Percentiles rank a stretch among this genome's conserved stretches.
phyloP scores from a whole-genome alignment of 441 rosid species.

The Adansonia grandidieri region DNA sequence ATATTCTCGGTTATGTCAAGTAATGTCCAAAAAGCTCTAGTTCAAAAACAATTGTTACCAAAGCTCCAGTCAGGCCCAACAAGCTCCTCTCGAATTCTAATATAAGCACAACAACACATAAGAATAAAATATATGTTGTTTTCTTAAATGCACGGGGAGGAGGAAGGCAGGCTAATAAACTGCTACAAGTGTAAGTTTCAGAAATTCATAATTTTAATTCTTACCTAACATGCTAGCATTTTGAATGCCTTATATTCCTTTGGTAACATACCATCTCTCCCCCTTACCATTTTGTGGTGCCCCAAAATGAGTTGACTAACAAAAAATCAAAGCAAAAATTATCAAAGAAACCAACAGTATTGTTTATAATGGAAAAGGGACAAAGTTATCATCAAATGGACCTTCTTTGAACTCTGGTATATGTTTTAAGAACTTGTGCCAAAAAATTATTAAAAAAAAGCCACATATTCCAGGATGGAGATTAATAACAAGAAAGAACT shows the following conservation, averaged over 20 bases:
- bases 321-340: not conserved
- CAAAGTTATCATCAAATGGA: not conserved
- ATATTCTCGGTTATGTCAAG: not conserved
- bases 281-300: not conserved
- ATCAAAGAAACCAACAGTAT: slow-evolving; percentile 5
- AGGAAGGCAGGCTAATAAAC: slow-evolving; percentile 46
- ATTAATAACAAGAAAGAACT: slow-evolving; percentile 14
- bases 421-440: not conserved
- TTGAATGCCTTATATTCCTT: slow-evolving; percentile 10
- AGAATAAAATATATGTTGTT: slow-evolving; percentile 6
- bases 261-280: not conserved
- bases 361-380: not conserved
- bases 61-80: not conserved
- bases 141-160: not conserved
- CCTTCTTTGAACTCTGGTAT: not conserved
- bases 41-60: not conserved
- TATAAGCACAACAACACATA: not conserved
- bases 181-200: not conserved
- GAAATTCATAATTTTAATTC: slow-evolving; percentile 1
- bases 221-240: not conserved
- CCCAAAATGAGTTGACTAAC: not conserved
- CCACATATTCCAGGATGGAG: not conserved
- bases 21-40: not conserved
- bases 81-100: not conserved
- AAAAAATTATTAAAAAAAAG: not conserved